Conservation (phyloP, 768 basidiomycete species). For the Roridomyces roridus region DNA sequence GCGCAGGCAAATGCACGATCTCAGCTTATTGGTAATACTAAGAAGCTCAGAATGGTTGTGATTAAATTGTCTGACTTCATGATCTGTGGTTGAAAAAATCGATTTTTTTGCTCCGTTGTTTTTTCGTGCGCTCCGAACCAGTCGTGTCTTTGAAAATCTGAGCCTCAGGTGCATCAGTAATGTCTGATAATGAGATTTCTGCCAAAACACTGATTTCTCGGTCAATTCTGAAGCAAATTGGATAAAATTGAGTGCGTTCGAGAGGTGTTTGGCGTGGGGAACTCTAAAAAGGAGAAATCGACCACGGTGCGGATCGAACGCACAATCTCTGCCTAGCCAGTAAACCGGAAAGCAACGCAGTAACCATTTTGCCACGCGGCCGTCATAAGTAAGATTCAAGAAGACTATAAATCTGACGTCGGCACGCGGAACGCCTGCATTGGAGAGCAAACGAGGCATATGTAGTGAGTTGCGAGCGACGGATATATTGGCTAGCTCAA, state of each 20-base stretch:
- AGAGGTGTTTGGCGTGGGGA: not conserved
- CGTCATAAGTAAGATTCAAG: not conserved
- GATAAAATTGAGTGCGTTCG: no score
- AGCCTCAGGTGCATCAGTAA: not conserved
- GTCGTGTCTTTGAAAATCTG: no score
- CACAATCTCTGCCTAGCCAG: conserved; percentile 29
- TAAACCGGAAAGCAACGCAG: conserved; percentile 32
- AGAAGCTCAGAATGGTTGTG: no score
- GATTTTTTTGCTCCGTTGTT: no score
- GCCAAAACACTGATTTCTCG: not conserved
- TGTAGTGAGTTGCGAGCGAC: no score
- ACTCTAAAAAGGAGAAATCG: not conserved
- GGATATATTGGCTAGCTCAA: no score
- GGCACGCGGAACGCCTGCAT: no score
- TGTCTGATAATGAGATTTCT: not conserved
- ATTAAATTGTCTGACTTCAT: no score
- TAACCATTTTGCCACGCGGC: conserved; percentile 31
- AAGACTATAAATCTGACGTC: not conserved
- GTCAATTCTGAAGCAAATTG: not conserved
- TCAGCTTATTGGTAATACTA: no score
- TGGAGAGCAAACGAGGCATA: no score
- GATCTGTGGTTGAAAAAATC: not conserved
- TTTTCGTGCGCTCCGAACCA: no score
- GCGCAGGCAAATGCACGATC: no score
- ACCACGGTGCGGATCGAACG: conserved; percentile 34